phyloP scores from a whole-genome alignment of 768 basidiomycete species.

The Boletus huronensis region DNA sequence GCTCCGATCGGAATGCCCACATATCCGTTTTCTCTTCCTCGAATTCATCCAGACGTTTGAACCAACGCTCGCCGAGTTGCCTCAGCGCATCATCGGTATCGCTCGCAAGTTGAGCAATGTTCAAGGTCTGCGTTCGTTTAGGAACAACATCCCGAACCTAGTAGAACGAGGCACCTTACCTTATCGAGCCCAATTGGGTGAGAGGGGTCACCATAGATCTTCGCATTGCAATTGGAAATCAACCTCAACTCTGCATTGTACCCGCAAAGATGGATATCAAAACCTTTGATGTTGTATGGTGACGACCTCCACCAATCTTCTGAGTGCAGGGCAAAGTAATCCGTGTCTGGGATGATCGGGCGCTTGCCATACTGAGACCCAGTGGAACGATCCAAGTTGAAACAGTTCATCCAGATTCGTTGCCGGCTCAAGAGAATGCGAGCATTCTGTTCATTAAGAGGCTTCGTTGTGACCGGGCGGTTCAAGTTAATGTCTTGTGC shows the following conservation, averaged over 20 bases:
- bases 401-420: slow-evolving; percentile 86
- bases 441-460: slow-evolving; percentile 74
- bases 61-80: slow-evolving; percentile 54
- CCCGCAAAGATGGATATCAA: slow-evolving; percentile 76
- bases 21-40: slow-evolving; percentile 51
- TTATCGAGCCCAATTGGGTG: slow-evolving; percentile 77
- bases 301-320: slow-evolving; percentile 70
- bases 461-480: slow-evolving; percentile 66
- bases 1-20: slow-evolving; percentile 56
- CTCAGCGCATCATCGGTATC: slow-evolving; percentile 70
- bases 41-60: slow-evolving; percentile 43
- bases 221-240: slow-evolving; percentile 54
- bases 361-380: slow-evolving; percentile 87
- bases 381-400: slow-evolving; percentile 86
- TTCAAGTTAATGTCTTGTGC: slow-evolving; percentile 91
- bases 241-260: slow-evolving; percentile 74
- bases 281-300: slow-evolving; percentile 62
- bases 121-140: slow-evolving; percentile 44
- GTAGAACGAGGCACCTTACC: slow-evolving; percentile 33
- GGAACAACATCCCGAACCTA: not conserved
- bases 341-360: slow-evolving; percentile 70
- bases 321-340: slow-evolving; percentile 72
- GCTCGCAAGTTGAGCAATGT: slow-evolving; percentile 61
- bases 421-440: slow-evolving; percentile 89
- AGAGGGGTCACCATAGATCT: slow-evolving; percentile 69